Percentiles rank a stretch among this genome's conserved stretches.
These are phyloP conservation scores for Kwoniella sp. DNA, from an alignment of 768 basidiomycete genomes.

Conservation along the genomic window DNA sequence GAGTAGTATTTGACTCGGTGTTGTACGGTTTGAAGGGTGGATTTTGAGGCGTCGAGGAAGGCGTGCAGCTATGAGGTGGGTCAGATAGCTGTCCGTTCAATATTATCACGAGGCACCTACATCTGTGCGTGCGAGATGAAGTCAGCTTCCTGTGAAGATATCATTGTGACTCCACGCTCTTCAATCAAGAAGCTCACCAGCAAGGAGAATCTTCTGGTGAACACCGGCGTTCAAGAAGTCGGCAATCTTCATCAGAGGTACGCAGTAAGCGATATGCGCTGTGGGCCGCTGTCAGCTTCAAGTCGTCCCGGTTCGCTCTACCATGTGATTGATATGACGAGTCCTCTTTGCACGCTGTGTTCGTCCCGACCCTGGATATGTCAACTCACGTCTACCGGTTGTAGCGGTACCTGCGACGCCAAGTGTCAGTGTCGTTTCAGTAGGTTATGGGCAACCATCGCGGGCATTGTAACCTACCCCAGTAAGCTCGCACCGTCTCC, in stretches of 20 bases:
- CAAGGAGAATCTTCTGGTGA: conserved; percentile 79
- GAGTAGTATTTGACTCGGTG: conserved; percentile 91
- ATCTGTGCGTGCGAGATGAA: neutral
- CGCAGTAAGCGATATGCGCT: conserved; percentile 99
- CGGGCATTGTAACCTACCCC: conserved; percentile 65
- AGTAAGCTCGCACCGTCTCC: conserved; percentile 80
- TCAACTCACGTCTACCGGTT: conserved; percentile 87
- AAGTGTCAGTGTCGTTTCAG: neutral
- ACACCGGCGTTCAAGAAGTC: conserved; percentile 94
- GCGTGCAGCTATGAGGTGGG: conserved; percentile 67
- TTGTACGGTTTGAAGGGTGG: conserved; percentile 84
- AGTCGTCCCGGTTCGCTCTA: neutral
- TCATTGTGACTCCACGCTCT: neutral
- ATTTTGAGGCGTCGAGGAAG: conserved; percentile 96
- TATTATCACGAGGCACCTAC: conserved; percentile 6
- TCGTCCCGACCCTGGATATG: too few species aligned
- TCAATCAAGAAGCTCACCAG: conserved; percentile 69
- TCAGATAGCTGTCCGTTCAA: conserved; percentile 1
- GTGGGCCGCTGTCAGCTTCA: conserved; percentile 9
- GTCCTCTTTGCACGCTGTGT: too few species aligned
- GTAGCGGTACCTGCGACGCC: conserved; percentile 74
- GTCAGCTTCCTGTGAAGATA: conserved; percentile 7
- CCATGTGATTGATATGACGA: neutral
- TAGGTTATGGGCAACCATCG: neutral
- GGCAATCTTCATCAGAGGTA: conserved; percentile 89